Percentiles rank a stretch among this genome's conserved stretches.
These are phyloP conservation scores for Cryptococcus amylolentus DNA, from an alignment of 1,284 basidiomycete genomes.

Conservation along the genomic window DNA sequence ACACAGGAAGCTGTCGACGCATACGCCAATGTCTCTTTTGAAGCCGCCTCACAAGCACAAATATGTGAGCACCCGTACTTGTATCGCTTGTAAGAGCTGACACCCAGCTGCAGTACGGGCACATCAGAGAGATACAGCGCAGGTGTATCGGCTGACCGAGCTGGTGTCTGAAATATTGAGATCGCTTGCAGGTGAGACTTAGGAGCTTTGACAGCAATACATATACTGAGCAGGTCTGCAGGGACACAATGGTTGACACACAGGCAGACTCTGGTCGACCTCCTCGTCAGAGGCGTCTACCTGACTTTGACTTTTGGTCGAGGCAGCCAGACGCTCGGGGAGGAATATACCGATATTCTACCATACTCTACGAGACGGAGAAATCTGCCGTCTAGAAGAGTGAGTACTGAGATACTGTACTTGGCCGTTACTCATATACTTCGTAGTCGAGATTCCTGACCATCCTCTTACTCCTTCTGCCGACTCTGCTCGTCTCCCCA, in stretches of 20 bases:
- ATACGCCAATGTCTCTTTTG: conserved; percentile 26
- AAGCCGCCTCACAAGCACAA: conserved; percentile 62
- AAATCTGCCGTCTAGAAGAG: conserved; percentile 21
- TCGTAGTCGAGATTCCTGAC: conserved; percentile 57
- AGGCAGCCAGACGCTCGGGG: conserved; percentile 79
- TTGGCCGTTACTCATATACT: background rate
- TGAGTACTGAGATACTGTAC: conserved; percentile 7
- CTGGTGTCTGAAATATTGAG: conserved; percentile 71
- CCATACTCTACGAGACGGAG: conserved; percentile 55
- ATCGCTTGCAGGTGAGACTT: conserved; percentile 65
- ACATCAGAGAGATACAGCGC: conserved; percentile 77
- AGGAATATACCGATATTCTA: conserved; percentile 88
- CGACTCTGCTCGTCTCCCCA: conserved; percentile 55
- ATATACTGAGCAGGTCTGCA: conserved; percentile 36
- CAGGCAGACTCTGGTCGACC: conserved; percentile 74
- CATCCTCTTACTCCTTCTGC: conserved; percentile 59
- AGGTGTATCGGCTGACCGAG: conserved; percentile 69
- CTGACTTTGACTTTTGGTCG: conserved; percentile 71
- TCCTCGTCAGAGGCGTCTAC: conserved; percentile 67
- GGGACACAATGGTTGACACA: conserved; percentile 81
- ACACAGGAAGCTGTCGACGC: conserved; percentile 2
- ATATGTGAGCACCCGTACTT: conserved; percentile 60
- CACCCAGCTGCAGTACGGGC: conserved; percentile 63
- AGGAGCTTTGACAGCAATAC: background rate
- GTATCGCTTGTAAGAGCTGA: background rate